A percentile compares a stretch with the other conserved stretches of the same genome.
These are phyloP conservation scores for Cryptococcus depauperatus DNA, from an alignment of 1,284 basidiomycete genomes.

Conservation along the genomic window DNA sequence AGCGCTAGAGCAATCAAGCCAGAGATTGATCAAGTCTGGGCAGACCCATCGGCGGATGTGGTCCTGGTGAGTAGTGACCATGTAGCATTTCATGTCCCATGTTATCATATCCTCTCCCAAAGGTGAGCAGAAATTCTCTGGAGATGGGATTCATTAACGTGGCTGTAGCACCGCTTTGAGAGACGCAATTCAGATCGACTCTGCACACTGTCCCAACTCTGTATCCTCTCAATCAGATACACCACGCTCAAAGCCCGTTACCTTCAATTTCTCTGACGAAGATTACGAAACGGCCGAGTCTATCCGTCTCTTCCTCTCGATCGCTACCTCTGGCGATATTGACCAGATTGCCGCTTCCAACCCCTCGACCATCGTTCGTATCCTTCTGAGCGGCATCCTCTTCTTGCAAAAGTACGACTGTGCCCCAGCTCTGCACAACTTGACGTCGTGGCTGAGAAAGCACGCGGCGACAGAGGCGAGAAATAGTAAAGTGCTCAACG, in stretches of 20 bases:
- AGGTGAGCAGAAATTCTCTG: slow-evolving; percentile 5
- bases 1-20: not conserved
- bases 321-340: slow-evolving; percentile 15
- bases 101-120: slow-evolving; percentile 6
- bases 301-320: slow-evolving; percentile 25
- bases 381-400: not conserved
- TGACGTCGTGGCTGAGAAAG: not conserved
- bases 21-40: slow-evolving; percentile 4
- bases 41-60: slow-evolving; percentile 9
- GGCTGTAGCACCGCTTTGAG: not conserved
- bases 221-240: not conserved
- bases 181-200: not conserved
- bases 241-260: not conserved
- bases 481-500: not conserved
- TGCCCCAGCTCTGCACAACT: not conserved
- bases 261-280: slow-evolving; percentile 5
- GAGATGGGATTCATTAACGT: not conserved
- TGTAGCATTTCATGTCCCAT: slow-evolving; percentile 7
- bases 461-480: slow-evolving; percentile 3
- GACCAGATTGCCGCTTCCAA: too few relatives aligned
- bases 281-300: slow-evolving; percentile 8
- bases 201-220: not conserved
- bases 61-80: slow-evolving; percentile 10
- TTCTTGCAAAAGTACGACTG: slow-evolving; percentile 2
- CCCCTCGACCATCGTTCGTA: slow-evolving; percentile 18